Base-by-base conservation (phyloP, 148 eudicot genomes). In the Vaccinium corymbosum region DNA sequence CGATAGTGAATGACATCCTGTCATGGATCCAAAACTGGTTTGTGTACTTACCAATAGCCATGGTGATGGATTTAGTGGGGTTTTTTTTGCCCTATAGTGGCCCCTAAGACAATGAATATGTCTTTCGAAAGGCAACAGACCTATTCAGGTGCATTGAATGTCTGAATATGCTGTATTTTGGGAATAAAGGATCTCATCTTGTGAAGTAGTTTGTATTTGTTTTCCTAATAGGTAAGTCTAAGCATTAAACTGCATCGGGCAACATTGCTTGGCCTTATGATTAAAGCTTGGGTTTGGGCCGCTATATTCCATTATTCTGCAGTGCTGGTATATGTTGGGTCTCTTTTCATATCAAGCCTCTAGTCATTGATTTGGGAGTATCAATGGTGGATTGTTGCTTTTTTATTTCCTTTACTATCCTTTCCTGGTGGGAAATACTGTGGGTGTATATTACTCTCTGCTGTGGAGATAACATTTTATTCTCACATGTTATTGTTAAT, bases 391-490 rank as follows among this genome's bases (percentile, higher is more conserved):
- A 79, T 55, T 55, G 16, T 22, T 15, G 14, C 80, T 29, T 19
- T 66, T 64, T 80, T 80, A 57, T 29, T 29, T 29, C 71, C 50
- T 80, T 10, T 80, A 78, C n/a, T 52, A 78, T 53, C 22, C 56
- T 53, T 53, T 78, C 20, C n/a, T 15, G 61, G 29, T 32, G 0
- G 42, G n/a, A 46, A 78, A 19, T 12, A 9, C 3, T 27, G 32
- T 22, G 70, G 29, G 46, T 15, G 71, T 64, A 35, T 7, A 79
- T 35, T 79, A 22, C 50, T 57, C 68, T 79, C 19, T 35, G 14
- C 46, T 20, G 19, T 57, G 17, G 70, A 79, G 50, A 56, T 32
- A 64, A 22, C 32, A 10, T 64, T 64, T 64, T 64, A 9, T 64
- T 64, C 71, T 64, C 32, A 64, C 14, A 59, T 59, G 29, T 22